Base-by-base conservation (phyloP, 495 filamentous ascomycete genomes). In the Penicillium verhagenii region DNA sequence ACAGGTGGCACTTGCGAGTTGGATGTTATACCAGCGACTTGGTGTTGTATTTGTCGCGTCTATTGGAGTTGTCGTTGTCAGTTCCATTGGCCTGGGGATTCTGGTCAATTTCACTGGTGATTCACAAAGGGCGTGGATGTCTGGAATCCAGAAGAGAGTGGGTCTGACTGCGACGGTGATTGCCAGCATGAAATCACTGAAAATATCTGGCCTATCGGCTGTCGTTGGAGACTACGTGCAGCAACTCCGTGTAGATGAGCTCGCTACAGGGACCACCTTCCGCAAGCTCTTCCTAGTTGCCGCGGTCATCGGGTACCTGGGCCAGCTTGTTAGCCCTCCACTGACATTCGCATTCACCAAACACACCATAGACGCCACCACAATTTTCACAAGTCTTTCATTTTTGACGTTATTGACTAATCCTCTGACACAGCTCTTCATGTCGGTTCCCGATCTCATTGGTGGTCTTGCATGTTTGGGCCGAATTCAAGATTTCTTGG, bases 1-100 rank as follows among this genome's bases (percentile, higher is more conserved):
- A 7, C 78, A 86, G 54, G 74, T 82, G 0, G 60, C 63, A 1
- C 53, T 86, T 21, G 83, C 79, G 10, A 70, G 76, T 1, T 71
- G 60, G n/a, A 63, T 86, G 38, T 56, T 87, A 9, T 60, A 79
- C 10, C 56, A 62, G 23, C 67, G 82, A 56, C 66, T 85, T 16
- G 79, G 82, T 4, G 75, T 73, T 19, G 58, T 33, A 10, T 61
- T 58, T 13, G 52, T 66, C 50, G 76, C 71, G 1, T 80, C 82
- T 14, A 43, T 21, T 3, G 39, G 39, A 7, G 64, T 82, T 5
- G 49, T 65, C 11, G 55, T 70, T 8, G 55, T 72, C 25, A 19
- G 42, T 18, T 25, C 64, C 25, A 55, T 64, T 13, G 47, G 65
- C 2, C 58, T 66, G 11, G 60, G 59, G 2, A 50, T 54, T 39